These are phyloP conservation scores for Cyathus striatus DNA, from an alignment of 768 basidiomycete genomes.

Conservation along the genomic window DNA sequence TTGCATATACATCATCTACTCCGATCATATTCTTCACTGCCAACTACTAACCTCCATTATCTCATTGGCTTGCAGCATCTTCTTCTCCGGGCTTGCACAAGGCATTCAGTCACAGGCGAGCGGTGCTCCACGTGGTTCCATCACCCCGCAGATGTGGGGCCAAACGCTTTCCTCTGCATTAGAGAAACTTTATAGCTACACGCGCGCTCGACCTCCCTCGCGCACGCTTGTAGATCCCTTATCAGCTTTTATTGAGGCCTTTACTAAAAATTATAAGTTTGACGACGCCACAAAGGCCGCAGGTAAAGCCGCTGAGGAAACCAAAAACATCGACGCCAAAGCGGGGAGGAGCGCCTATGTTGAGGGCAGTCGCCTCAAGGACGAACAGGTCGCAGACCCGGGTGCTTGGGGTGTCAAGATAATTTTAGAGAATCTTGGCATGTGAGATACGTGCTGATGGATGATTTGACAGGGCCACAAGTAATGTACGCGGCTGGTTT, in stretches of 20 bases:
- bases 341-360: constrained; percentile 90
- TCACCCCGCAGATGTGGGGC: constrained; percentile 57
- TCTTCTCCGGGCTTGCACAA: constrained; percentile 85
- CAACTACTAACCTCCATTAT: no score
- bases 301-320: constrained; percentile 63
- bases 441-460: constrained; percentile 4
- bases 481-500: no score
- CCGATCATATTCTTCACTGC: no score
- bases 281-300: constrained; percentile 55
- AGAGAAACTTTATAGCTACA: constrained; percentile 70
- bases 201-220: constrained; percentile 83
- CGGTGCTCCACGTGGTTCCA: constrained; percentile 17
- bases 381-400: constrained; percentile 71
- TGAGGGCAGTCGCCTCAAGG: constrained; percentile 57
- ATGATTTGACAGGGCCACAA: no score
- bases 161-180: constrained; percentile 54
- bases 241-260: constrained; percentile 60
- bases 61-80: no score
- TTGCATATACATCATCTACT: neutral
- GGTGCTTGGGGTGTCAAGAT: constrained; percentile 89
- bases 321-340: constrained; percentile 74
- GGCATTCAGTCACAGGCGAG: constrained; percentile 43
- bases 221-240: constrained; percentile 93
- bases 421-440: constrained; percentile 52
- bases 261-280: constrained; percentile 25